These are phyloP conservation scores for Phytophthora fragariae DNA, from an alignment of 352 stramenopile species.

Conservation along the genomic window DNA sequence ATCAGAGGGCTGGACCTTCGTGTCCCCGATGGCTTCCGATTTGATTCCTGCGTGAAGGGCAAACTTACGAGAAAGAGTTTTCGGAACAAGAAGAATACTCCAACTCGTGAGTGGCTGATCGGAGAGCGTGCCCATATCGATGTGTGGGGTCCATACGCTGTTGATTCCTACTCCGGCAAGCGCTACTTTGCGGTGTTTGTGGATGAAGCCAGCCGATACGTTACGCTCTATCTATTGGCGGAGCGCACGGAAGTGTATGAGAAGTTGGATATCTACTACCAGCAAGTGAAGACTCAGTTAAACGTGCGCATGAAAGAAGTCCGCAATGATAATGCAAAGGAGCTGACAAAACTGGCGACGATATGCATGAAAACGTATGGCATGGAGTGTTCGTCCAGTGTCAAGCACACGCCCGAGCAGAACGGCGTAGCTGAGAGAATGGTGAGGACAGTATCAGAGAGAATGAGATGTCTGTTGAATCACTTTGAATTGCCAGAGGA, in stretches of 20 bases:
- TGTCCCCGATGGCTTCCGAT: background rate
- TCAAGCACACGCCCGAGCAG: conserved; percentile 34
- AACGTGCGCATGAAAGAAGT: conserved; percentile 27
- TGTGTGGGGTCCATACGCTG: conserved; percentile 9
- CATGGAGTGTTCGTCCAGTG: conserved; percentile 22
- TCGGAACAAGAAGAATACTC: background rate
- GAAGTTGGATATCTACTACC: conserved; percentile 25
- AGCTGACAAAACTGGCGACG: conserved; percentile 12
- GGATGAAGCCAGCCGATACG: conserved; percentile 27
- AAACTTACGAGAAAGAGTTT: conserved; percentile 3
- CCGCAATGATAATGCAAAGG: conserved; percentile 23
- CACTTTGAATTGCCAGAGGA: conserved; percentile 27
- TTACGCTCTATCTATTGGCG: conserved; percentile 17
- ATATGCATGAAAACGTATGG: conserved; percentile 17
- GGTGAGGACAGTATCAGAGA: conserved; percentile 27
- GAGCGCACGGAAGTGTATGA: conserved; percentile 28
- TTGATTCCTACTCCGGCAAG: conserved; percentile 3
- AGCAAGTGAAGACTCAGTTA: conserved; percentile 21
- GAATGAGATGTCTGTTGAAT: conserved; percentile 24
- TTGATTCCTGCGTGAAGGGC: conserved; percentile 3
- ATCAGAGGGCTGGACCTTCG: background rate
- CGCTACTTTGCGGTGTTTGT: conserved; percentile 11
- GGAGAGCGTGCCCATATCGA: conserved; percentile 3
- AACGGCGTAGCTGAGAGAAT: conserved; percentile 30
- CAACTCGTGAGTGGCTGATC: conserved; percentile 8